Conservation (phyloP, 208 protist species). For the Acanthamoeba polyphaga region DNA sequence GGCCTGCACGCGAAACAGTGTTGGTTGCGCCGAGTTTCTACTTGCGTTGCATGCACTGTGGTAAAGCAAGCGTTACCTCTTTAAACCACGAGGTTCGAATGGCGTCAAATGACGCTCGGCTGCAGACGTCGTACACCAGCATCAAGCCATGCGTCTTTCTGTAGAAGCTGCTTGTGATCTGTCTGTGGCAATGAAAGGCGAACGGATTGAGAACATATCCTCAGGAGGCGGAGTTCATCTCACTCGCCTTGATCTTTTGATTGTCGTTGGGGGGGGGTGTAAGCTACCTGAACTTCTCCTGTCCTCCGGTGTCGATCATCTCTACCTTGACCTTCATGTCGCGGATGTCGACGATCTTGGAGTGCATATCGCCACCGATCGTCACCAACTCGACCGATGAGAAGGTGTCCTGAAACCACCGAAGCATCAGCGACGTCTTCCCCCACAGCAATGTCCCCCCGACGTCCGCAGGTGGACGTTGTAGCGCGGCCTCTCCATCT, state of each 20-base stretch:
- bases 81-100: not conserved
- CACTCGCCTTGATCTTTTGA: no score
- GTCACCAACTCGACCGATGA: not conserved
- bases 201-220: not conserved
- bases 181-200: not conserved
- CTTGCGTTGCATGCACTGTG: not conserved
- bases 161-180: slow-evolving; percentile 1
- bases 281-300: not conserved
- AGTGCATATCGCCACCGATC: not conserved
- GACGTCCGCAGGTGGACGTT: not conserved
- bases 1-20: not conserved
- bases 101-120: not conserved
- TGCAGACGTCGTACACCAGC: not conserved
- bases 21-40: not conserved
- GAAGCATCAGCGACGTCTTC: not conserved
- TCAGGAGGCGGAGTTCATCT: no score
- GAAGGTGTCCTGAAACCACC: not conserved
- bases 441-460: not conserved
- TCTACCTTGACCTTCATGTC: not conserved
- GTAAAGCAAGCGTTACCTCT: not conserved
- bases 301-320: not conserved
- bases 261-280: not conserved
- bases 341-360: not conserved
- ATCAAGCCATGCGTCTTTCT: not conserved
- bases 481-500: not conserved